Evolutionary conservation across 345 rosid species (phyloP), one percentile per base, ranked within the genome.

Genomic region (Carallia brachiata): DNA sequence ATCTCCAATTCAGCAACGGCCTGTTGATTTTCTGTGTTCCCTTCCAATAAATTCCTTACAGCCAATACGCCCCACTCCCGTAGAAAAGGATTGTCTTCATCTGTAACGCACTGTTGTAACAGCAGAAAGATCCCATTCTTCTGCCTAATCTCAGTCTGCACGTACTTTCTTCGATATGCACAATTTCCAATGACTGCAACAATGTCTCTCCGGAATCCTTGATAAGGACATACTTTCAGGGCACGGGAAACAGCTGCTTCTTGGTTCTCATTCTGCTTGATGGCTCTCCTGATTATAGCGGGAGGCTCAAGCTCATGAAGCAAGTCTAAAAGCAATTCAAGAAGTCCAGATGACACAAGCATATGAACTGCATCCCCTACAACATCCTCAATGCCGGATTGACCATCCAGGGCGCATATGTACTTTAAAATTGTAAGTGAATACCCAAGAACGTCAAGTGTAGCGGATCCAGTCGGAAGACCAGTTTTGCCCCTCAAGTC

Each of bases 51-150:
- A 73, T 94, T 91, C 76, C 93, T 86, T 65, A 83, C 63, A 6
- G 85, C 70, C 95, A 89, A 94, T 63, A 94, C 84, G 15, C 93
- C 90, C 98, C 96, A 91, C 74, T 91, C 97, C 71, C 96, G 90
- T 74, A 88, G 58, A 77, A 83, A 91, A 0, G 87, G 89, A 79
- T 91, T 91, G 10, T 88, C 90, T 75, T 90, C 93, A 61, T 88
- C 93, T 0, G 79, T 65, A 54, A 90, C 93, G 65, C 97, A 90
- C 61, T 94, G 95, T 69, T 88, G 98, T 68, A 90, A 61, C 73
- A 94, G 70, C 56, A 90, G n/a, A 18, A 82, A 72, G 52, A 90
- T 70, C 56, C 87, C 90, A 65, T 82, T 80, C 74, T 77, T 84
- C 73, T 77, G 70, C 66, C 97, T 79, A 48, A 91, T 87, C 77